Evolutionary conservation across 139 green algal species (phyloP), one percentile per base, ranked within the genome.

Genomic region (Chlamydomonas eustigma): DNA sequence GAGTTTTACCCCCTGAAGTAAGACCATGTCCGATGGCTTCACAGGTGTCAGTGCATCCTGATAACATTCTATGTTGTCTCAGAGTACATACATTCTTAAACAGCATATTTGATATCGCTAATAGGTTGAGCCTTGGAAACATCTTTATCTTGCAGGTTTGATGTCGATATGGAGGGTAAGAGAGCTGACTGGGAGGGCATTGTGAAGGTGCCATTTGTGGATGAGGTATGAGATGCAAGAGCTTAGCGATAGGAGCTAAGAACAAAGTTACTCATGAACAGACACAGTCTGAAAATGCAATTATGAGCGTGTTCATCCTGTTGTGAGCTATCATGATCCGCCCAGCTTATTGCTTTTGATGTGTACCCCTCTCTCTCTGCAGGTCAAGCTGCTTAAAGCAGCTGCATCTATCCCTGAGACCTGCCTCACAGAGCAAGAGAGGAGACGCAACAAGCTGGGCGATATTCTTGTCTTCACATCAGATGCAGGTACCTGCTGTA

Each of bases 1-100:
- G 89, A 96, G 80, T 97, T 97, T 79, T 98, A 97, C 84, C 94
- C 94, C 0, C 65, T 58, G n/a, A n/a, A n/a, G n/a, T n/a, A n/a
- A n/a, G n/a, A n/a, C n/a, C n/a, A n/a, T n/a, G n/a, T n/a, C 66
- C 0, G 77, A 91, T 22, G 50, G 18, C 50, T 63, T 18, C 50
- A 63, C 50, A 63, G 50, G 50, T 63, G 50, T 63, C 18, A 28
- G 50, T 22, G 18, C 22, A 63, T 63, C 22, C 22, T 63, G 50
- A 28, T 63, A 63, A 22, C 5, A 71, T 71, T 33, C 5, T 3
- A 25, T 37, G 12, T 3, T 39, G 64, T 71, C 39, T 18, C 64
- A 71, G 5, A 5, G 8, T 6, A 38, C 25, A 2, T 37, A 34
- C 30, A 6, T 37, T 71, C 33, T 2, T 4, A 37, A n/a, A n/a